Evolutionary conservation across 1,284 basidiomycete species (phyloP).

Genomic region (Porogramme epimiltina): DNA sequence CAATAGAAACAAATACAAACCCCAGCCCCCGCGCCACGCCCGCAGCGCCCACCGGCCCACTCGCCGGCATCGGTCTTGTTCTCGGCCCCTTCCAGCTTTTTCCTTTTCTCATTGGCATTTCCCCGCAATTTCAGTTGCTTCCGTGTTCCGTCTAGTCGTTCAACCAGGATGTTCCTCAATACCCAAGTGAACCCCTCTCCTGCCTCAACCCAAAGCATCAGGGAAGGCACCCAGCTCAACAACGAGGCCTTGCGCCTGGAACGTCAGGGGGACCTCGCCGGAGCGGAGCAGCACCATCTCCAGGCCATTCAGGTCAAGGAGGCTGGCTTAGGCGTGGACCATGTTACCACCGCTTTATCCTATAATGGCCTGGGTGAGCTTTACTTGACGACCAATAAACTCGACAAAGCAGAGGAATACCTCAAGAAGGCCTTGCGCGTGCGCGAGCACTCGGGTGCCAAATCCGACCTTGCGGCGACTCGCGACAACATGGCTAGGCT

Average conservation of each 20-base stretch:
- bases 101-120: too few species aligned
- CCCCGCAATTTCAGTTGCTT: not conserved
- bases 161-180: not conserved
- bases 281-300: slow-evolving; percentile 32
- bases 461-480: slow-evolving; percentile 35
- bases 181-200: slow-evolving; percentile 16
- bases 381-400: slow-evolving; percentile 32
- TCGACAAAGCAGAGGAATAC: slow-evolving; percentile 36
- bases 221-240: slow-evolving; percentile 21
- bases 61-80: not conserved
- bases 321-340: slow-evolving; percentile 14
- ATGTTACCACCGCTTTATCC: slow-evolving; percentile 30
- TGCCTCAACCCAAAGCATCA: slow-evolving; percentile 2
- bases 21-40: not conserved
- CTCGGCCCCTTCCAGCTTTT: not conserved
- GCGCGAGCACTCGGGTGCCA: slow-evolving; percentile 21
- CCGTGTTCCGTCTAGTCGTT: not conserved
- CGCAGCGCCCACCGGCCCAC: not conserved
- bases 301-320: slow-evolving; percentile 34
- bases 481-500: slow-evolving; percentile 37
- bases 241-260: slow-evolving; percentile 27
- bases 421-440: slow-evolving; percentile 32
- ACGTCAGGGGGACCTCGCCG: slow-evolving; percentile 27
- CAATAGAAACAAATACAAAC: slow-evolving; percentile 21
- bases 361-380: slow-evolving; percentile 37